Base-by-base conservation (phyloP, 228 moss, liverwort and hornwort species). In the Sphagnum fallax region DNA sequence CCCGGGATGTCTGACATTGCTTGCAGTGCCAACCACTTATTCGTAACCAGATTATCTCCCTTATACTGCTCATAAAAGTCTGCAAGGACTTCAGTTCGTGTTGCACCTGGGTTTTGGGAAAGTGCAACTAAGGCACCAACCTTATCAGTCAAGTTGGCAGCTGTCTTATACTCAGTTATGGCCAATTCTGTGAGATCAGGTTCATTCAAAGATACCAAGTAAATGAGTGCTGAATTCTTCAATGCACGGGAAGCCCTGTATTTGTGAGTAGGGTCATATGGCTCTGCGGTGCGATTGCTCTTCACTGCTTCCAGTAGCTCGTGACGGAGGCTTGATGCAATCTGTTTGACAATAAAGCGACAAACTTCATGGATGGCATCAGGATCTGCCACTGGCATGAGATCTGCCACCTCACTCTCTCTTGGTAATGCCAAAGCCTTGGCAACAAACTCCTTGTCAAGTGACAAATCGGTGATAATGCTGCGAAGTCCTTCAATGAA, bases 1-100 rank as follows among this genome's bases (percentile, higher is more conserved):
- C 84, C 86, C 8, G 89, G 82, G 67, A 86, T 80, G 61, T 94
- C 94, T 51, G 91, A 89, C 65, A 80, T 84, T 18, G 94, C 91
- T 84, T 94, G 94, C 85, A 94, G 73, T 32, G 87, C 82, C 49
- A 94, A 74, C 94, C 94, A 94, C 76, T 94, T 94, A 76, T 94
- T 89, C 16, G 89, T 71, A 53, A 32, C 93, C 93, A 93, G 82
- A 7, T 80, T 70, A 4, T 93, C 93, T 10, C 88, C 79, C 60
- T 89, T 89, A 91, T 91, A 93, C 74, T 89, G 85, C 9, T 82
- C 82, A 53, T 91, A 91, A 77, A 91, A 93, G 6, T 89, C 78
- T 49, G 93, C 74, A 60, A 93, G 73, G 12, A 77, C 77, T 72
- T 83, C 66, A 16, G 81, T 74, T 32, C 89, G 85, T 8, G 78